Evolutionary conservation across 2,329 filamentous ascomycete genomes (phyloP).

Genomic region (Fusarium acutatum): DNA sequence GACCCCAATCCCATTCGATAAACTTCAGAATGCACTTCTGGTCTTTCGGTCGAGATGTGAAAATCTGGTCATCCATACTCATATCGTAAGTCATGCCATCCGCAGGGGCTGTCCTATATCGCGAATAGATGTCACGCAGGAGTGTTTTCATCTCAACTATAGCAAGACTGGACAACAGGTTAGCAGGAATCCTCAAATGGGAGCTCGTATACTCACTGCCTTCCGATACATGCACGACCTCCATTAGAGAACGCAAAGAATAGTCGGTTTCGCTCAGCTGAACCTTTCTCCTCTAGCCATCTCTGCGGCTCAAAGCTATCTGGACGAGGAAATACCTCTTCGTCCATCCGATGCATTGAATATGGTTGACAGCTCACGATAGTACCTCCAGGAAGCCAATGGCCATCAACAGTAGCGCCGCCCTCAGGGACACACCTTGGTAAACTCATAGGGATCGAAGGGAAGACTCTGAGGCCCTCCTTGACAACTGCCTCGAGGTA

Average conservation of each 20-base stretch:
- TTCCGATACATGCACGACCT: constrained; percentile 22
- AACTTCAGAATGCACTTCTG: constrained; percentile 24
- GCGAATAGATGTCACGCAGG: constrained; percentile 14
- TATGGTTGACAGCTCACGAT: constrained; percentile 29
- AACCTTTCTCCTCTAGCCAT: constrained; percentile 11
- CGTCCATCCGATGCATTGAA: constrained; percentile 20
- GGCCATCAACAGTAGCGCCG: constrained; percentile 1
- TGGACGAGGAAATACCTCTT: constrained; percentile 1
- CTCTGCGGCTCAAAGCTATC: constrained; percentile 17
- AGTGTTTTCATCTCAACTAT: constrained; percentile 28
- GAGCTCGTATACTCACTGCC: constrained; percentile 19
- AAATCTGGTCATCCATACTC: constrained; percentile 30
- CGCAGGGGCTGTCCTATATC: background rate
- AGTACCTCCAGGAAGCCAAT: constrained; percentile 21
- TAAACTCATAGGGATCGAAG: constrained; percentile 21
- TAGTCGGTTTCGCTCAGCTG: constrained; percentile 5
- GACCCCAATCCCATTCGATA: background rate
- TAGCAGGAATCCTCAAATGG: background rate
- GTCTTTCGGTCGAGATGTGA: constrained; percentile 28
- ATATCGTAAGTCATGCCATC: constrained; percentile 7
- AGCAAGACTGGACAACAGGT: background rate
- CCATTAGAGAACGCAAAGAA: constrained; percentile 29
- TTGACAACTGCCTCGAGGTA: constrained; percentile 30
- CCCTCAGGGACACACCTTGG: constrained; percentile 12
- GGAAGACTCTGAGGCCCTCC: constrained; percentile 20